A percentile compares a stretch with the other conserved stretches of the same genome.
Evolutionary conservation across 129 eudicot species (phyloP).

Genomic region (Scalesia atractyloides): DNA sequence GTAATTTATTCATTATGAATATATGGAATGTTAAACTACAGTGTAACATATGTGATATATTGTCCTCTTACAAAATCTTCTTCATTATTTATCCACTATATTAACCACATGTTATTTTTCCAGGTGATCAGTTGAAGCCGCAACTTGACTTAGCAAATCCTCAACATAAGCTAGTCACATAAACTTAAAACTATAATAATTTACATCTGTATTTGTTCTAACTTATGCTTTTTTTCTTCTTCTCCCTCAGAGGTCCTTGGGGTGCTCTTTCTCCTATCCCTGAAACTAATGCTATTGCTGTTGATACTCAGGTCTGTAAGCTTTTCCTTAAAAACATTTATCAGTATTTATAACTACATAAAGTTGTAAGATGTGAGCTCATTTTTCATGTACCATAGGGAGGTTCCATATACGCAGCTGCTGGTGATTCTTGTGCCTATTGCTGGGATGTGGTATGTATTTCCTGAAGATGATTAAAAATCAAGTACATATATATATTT

Average conservation of each 20-base stretch:
- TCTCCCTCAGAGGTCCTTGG: slow-evolving; percentile 88
- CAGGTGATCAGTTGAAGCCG: slow-evolving; percentile 63
- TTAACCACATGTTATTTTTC: slow-evolving; percentile 19
- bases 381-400: slow-evolving; percentile 41
- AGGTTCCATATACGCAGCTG: slow-evolving; percentile 78
- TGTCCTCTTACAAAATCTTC: slow-evolving; percentile 4
- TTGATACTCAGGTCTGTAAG: slow-evolving; percentile 67
- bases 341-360: not conserved
- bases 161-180: slow-evolving; percentile 76
- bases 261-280: slow-evolving; percentile 95
- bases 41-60: not conserved
- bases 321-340: slow-evolving; percentile 13
- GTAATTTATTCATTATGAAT: slow-evolving; percentile 29
- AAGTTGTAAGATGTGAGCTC: not conserved
- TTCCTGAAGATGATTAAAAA: slow-evolving; percentile 31
- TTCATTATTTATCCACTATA: not conserved
- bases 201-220: slow-evolving; percentile 19
- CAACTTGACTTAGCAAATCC: slow-evolving; percentile 78
- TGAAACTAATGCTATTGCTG: slow-evolving; percentile 92
- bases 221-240: slow-evolving; percentile 18
- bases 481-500: not conserved
- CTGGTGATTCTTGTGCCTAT: slow-evolving; percentile 94
- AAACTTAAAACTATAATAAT: slow-evolving; percentile 18
- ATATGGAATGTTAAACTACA: not conserved
- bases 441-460: slow-evolving; percentile 98